A percentile compares a stretch with the other conserved stretches of the same genome.
Evolutionary conservation across 2,329 filamentous ascomycete genomes (phyloP).

Genomic region (Bipolaris sorokiniana): DNA sequence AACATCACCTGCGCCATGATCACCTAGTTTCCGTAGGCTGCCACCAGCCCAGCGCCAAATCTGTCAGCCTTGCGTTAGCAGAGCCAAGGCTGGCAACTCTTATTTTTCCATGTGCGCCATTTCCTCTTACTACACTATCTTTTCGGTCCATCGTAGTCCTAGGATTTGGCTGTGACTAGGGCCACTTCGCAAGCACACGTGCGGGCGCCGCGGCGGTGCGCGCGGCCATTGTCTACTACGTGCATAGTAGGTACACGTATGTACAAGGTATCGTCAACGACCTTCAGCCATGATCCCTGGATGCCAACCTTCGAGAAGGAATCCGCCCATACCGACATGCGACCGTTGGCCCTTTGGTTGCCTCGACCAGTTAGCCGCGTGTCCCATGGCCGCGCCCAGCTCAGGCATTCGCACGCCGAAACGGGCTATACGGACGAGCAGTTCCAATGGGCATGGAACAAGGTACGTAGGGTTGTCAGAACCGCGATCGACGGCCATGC

Average conservation of each 20-base stretch:
- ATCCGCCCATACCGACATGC: constrained; percentile 24
- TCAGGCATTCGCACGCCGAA: constrained; percentile 4
- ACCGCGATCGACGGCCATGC: constrained; percentile 12
- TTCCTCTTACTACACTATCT: not conserved
- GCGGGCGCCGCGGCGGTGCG: constrained; percentile 17
- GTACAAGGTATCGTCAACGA: constrained; percentile 1
- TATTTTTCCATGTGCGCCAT: constrained; percentile 1
- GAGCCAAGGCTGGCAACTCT: not conserved
- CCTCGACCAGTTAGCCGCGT: constrained; percentile 18
- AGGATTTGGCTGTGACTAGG: constrained; percentile 2
- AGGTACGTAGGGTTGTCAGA: not conserved
- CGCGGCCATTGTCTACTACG: constrained; percentile 17
- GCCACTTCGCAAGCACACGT: constrained; percentile 9
- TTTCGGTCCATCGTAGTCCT: not conserved
- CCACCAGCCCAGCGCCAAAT: constrained; percentile 2
- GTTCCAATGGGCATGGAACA: constrained; percentile 6
- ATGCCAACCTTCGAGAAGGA: constrained; percentile 30
- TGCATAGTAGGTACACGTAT: not conserved
- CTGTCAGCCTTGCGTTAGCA: constrained; percentile 4
- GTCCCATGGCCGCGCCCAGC: constrained; percentile 8
- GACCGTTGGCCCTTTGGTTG: constrained; percentile 20
- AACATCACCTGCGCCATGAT: constrained; percentile 12
- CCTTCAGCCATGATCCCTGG: constrained; percentile 29
- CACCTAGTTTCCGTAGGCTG: constrained; percentile 7
- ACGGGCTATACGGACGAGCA: constrained; percentile 10